Base-by-base conservation (phyloP, 1,284 basidiomycete genomes). In the Cryptococcus wingfieldii region DNA sequence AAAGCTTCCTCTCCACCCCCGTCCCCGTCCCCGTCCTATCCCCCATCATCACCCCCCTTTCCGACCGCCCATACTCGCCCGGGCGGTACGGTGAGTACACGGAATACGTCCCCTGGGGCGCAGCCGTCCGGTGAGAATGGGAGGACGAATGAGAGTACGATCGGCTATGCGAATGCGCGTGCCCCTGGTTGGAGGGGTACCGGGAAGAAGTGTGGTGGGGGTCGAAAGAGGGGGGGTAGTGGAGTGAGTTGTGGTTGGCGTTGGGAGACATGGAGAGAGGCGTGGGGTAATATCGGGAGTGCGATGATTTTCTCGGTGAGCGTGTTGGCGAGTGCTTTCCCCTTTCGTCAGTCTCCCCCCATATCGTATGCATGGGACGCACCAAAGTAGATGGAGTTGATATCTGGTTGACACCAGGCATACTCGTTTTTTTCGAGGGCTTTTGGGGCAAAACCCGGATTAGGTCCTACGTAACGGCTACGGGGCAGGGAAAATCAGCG, bases 11-110 rank as follows among this genome's bases (percentile, higher is more conserved):
- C 50, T 65, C 67, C 31, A 68, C 62, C 46, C 64, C 62, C 2
- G 66, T 67, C 38, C 64, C 23, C 23, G 23, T 23, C 23, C 31
- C 31, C 7, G 31, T 34, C 31, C 31, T 55, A 25, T 70, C 68
- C 27, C 65, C 63, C 14, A 64, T 62, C 14, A 64, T 62, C 10
- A 65, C 34, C 25, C 56, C 66, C 38, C 68, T 54, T 50, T 68
- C 68, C 2, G 64, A 67, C 16, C 64, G 60, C 34, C 66, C 62
- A 54, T 68, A 68, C 51, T 70, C 65, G 6, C 67, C 67, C n/a
- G 67, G 67, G 4, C 67, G 58, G 55, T 69, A 69, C 0, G 64
- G 67, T 9, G 63, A 65, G 41, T 64, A 65, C 8, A 65, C 65
- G 0, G 66, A 63, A 10, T 34, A 34, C 31, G 31, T 6, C 31